Conservation (phyloP, 176 grass and related monocot genomes). For the Zizania latifolia region DNA sequence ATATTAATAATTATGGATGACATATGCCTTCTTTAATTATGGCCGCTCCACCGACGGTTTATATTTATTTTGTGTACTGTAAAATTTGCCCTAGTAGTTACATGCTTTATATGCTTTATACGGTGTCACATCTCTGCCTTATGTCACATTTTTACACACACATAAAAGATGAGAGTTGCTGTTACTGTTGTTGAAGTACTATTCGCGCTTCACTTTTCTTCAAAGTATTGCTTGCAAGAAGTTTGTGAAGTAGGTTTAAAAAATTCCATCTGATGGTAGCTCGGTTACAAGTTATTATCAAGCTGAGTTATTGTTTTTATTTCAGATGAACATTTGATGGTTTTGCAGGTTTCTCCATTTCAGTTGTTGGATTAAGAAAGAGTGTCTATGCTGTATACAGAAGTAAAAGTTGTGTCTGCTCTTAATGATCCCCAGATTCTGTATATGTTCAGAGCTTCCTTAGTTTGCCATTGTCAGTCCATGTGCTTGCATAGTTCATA, state of each 20-base stretch:
- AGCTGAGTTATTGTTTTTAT: background rate
- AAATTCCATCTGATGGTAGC: background rate
- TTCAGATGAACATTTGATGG: slow-evolving; percentile 14
- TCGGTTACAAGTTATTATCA: background rate
- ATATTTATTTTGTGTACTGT: no score
- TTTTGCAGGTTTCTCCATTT: background rate
- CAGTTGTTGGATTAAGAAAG: background rate
- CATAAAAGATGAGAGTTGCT: no score
- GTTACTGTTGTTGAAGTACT: no score
- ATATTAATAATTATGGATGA: no score
- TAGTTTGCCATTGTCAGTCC: background rate
- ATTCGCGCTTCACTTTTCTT: no score
- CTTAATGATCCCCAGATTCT: background rate
- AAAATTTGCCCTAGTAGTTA: no score
- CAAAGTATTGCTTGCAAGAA: background rate
- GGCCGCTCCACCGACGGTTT: no score
- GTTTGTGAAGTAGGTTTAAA: background rate
- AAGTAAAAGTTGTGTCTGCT: background rate
- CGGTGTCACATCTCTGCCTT: no score
- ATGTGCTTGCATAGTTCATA: slow-evolving; percentile 10
- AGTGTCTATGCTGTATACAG: background rate
- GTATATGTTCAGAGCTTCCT: background rate
- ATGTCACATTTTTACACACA: no score
- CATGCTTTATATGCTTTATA: no score
- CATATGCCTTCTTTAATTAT: no score